A percentile compares a stretch with the other conserved stretches of the same genome.
phyloP scores from a whole-genome alignment of 108 stramenopile species.

The Asterionellopsis glacialis region DNA sequence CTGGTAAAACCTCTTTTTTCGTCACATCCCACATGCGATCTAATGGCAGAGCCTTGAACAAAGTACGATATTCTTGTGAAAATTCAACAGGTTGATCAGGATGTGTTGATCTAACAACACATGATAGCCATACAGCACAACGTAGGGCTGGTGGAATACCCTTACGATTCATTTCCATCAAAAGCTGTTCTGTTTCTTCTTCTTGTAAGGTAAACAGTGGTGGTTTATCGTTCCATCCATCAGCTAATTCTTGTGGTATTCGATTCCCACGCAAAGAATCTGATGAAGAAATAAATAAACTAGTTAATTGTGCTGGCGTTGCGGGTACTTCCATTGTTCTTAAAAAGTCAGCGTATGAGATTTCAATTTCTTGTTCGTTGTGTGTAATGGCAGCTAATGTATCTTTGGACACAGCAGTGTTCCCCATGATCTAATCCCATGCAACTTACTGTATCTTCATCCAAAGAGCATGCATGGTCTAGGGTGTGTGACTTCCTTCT shows the following conservation, averaged over 20 bases:
- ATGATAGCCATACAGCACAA: slow-evolving; percentile 85
- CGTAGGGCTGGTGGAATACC: slow-evolving; percentile 73
- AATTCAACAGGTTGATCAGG: slow-evolving; percentile 40
- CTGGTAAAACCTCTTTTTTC: not conserved
- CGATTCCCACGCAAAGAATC: slow-evolving; percentile 29
- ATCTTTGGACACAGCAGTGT: too few relatives aligned
- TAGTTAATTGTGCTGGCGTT: not conserved
- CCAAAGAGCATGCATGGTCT: too few relatives aligned
- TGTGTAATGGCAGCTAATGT: too few relatives aligned
- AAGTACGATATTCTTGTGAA: slow-evolving; percentile 63
- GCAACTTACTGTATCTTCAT: too few relatives aligned
- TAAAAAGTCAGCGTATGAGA: too few relatives aligned
- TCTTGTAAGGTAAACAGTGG: slow-evolving; percentile 27
- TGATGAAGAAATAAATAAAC: slow-evolving; percentile 36
- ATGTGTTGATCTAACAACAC: slow-evolving; percentile 50
- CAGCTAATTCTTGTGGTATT: slow-evolving; percentile 27
- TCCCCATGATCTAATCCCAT: too few relatives aligned
- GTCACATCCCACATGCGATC: slow-evolving; percentile 33
- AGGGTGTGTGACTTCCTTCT: too few relatives aligned
- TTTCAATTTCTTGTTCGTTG: too few relatives aligned
- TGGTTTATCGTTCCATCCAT: slow-evolving; percentile 38
- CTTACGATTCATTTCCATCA: slow-evolving; percentile 45
- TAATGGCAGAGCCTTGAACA: slow-evolving; percentile 35
- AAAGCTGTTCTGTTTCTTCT: slow-evolving; percentile 6
- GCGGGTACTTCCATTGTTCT: too few relatives aligned